phyloP scores from a whole-genome alignment of 2,329 filamentous ascomycete species.

The Fusarium coffeatum region DNA sequence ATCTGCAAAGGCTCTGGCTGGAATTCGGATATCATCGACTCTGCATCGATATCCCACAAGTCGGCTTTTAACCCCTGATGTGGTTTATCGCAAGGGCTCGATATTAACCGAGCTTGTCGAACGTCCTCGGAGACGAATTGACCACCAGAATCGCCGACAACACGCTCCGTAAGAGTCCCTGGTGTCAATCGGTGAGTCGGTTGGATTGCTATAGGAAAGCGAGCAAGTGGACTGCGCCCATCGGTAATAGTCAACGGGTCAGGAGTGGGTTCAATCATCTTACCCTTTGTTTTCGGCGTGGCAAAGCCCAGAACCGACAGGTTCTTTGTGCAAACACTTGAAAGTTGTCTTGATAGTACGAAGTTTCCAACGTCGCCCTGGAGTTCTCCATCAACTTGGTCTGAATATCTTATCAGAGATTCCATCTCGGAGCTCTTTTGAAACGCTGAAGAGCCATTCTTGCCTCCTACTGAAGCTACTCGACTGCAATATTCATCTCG shows the following conservation, averaged over 20 bases:
- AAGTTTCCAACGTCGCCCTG: background rate
- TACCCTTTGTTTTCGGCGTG: slow-evolving; percentile 6
- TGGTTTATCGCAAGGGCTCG: slow-evolving; percentile 23
- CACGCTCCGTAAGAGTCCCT: slow-evolving; percentile 36
- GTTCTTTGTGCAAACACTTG: slow-evolving; percentile 5
- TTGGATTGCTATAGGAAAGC: slow-evolving; percentile 46
- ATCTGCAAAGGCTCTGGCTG: slow-evolving; percentile 45
- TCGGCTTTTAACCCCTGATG: slow-evolving; percentile 39
- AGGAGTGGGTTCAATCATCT: slow-evolving; percentile 22
- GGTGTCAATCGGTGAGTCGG: slow-evolving; percentile 43
- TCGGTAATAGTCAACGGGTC: slow-evolving; percentile 24
- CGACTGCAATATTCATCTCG: background rate
- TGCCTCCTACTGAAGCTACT: background rate
- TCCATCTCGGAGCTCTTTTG: background rate
- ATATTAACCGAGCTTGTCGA: slow-evolving; percentile 31
- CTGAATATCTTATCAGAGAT: background rate
- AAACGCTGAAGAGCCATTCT: background rate
- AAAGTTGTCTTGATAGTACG: slow-evolving; percentile 12
- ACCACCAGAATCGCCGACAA: slow-evolving; percentile 44
- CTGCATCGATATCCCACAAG: slow-evolving; percentile 34
- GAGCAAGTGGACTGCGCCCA: slow-evolving; percentile 41
- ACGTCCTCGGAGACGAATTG: slow-evolving; percentile 36
- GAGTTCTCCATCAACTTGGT: background rate
- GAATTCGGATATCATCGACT: slow-evolving; percentile 34
- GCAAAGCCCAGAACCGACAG: slow-evolving; percentile 15